Percentiles rank a stretch among this genome's conserved stretches.
Evolutionary conservation across 2,329 filamentous ascomycete genomes (phyloP).

Genomic region (Chaetomium sp.): DNA sequence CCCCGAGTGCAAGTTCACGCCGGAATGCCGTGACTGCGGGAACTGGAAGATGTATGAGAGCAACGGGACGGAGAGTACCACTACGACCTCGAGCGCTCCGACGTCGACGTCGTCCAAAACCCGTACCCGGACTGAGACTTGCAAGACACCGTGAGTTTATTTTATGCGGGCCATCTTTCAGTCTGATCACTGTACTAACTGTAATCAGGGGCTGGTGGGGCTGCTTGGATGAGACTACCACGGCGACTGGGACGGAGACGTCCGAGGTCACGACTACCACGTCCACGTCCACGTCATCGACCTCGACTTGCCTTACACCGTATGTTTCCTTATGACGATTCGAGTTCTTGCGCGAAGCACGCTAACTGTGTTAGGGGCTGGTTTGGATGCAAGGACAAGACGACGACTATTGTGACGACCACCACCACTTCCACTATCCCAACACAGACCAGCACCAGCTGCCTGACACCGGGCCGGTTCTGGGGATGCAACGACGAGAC

Average conservation of each 20-base stretch:
- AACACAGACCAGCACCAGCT: slow-evolving; percentile 33
- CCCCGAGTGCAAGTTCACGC: slow-evolving; percentile 67
- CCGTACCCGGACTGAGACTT: slow-evolving; percentile 71
- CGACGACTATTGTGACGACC: slow-evolving; percentile 32
- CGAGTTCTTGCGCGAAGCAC: slow-evolving; percentile 35
- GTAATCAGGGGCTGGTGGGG: slow-evolving; percentile 68
- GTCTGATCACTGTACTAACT: slow-evolving; percentile 8
- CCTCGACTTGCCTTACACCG: slow-evolving; percentile 35
- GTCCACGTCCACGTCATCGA: slow-evolving; percentile 34
- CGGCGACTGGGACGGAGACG: slow-evolving; percentile 35
- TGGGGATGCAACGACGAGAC: slow-evolving; percentile 47
- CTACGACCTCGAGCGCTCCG: slow-evolving; percentile 54
- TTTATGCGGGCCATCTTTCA: background rate
- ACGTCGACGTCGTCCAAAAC: slow-evolving; percentile 48
- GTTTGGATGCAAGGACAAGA: slow-evolving; percentile 58
- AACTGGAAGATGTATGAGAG: slow-evolving; percentile 94
- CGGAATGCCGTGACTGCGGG: slow-evolving; percentile 81
- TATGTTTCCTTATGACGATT: slow-evolving; percentile 31
- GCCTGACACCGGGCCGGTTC: slow-evolving; percentile 48
- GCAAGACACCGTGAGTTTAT: slow-evolving; percentile 60
- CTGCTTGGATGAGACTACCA: slow-evolving; percentile 61
- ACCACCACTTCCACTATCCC: slow-evolving; percentile 28
- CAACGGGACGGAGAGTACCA: slow-evolving; percentile 69
- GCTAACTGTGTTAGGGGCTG: slow-evolving; percentile 44
- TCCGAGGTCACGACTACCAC: slow-evolving; percentile 38